Evolutionary conservation across 148 eudicot species (phyloP).

Genomic region (Fagopyrum homotropicum): DNA sequence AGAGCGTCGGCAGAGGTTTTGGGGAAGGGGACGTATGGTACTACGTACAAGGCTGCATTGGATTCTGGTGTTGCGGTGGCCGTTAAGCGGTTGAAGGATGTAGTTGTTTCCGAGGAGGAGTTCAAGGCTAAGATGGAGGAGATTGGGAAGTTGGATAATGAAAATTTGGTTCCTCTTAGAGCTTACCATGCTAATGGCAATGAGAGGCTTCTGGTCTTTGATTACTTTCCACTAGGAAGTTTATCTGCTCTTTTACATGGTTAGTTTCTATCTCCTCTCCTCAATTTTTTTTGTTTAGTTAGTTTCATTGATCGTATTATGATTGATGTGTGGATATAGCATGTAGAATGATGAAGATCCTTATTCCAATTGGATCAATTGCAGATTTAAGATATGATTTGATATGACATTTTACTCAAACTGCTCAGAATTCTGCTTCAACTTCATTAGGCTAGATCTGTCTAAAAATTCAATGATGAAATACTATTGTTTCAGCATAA

Average conservation of each 20-base stretch:
- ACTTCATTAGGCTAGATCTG: not conserved
- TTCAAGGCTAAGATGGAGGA: constrained; percentile 69
- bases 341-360: not conserved
- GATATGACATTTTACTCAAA: not conserved
- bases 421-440: not conserved
- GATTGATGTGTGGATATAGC: not conserved
- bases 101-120: constrained; percentile 47
- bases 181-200: constrained; percentile 79
- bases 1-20: constrained; percentile 89
- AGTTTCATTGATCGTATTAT: not conserved
- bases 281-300: not conserved
- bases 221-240: constrained; percentile 89
- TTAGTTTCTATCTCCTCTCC: constrained; percentile 15
- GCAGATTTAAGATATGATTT: not conserved
- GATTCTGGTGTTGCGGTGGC: constrained; percentile 70
- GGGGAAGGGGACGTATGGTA: constrained; percentile 90
- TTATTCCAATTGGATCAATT: not conserved
- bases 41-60: constrained; percentile 81
- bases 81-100: constrained; percentile 87
- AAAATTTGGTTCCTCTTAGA: constrained; percentile 74
- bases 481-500: not conserved
- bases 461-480: not conserved
- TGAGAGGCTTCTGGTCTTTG: constrained; percentile 84
- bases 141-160: constrained; percentile 73
- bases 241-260: constrained; percentile 89